Evolutionary conservation across 2,329 filamentous ascomycete species (phyloP), one percentile per base, ranked within the genome.

Genomic region (Exophiala mesophila): DNA sequence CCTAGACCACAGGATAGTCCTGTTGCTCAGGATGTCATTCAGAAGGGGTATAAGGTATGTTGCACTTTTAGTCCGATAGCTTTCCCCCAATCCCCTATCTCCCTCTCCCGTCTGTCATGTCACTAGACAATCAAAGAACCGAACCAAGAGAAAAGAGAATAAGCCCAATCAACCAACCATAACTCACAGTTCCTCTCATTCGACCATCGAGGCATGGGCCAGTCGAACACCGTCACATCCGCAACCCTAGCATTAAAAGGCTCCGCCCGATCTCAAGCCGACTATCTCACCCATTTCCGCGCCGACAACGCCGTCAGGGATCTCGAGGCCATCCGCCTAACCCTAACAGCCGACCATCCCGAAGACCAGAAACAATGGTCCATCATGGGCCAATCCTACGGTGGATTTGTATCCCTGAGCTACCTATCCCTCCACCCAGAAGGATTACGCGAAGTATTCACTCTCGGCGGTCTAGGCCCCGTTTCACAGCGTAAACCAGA

Each of bases 271-370:
- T 77, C 78, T 44, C 88, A 96, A 64, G 84, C 83, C 5, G 76
- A 81, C 39, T 94, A 95, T 57, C 73, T 97, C 50, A 85, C 84
- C 60, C 72, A 81, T 28, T 95, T 95, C 70, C 79, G 90, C 30
- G 88, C 90, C 23, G 89, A 96, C 64, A 92, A 77, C 59, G 94
- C 94, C 38, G 88, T 97, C 29, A 80, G 78, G 34, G 90, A 97
- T 58, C 86, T 84, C 51, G 90, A 97, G 61, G 88, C 89, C 3
- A 79, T 97, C 21, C 78, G 90, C 4, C 76, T 80, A 55, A 82
- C 75, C 28, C 70, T 97, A 40, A 92, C 85, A 0, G 68, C 72
- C 4, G 78, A 81, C 38, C 85, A 80, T 55, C 80, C 84, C 0
- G 69, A 76, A 16, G 77, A 83, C 35, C 80, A 84, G 59, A 77